Evolutionary conservation across 345 rosid genomes (phyloP).

Genomic region (Camelina laxa): DNA sequence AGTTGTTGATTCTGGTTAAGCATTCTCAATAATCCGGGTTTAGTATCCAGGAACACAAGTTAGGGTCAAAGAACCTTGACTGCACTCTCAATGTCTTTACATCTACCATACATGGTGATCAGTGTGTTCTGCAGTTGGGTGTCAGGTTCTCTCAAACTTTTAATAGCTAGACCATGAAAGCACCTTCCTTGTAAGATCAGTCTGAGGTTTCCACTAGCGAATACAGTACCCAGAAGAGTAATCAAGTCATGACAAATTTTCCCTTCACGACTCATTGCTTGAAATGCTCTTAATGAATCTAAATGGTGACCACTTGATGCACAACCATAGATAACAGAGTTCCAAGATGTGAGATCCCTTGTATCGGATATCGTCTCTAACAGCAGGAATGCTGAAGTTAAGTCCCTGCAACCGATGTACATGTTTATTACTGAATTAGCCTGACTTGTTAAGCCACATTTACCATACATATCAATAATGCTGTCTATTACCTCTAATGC

Average conservation of each 20-base stretch:
- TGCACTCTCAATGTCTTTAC: conserved; percentile 53
- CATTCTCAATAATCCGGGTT: too few species aligned
- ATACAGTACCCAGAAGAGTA: conserved; percentile 51
- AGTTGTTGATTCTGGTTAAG: too few species aligned
- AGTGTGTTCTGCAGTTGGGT: conserved; percentile 60
- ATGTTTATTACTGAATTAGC: conserved; percentile 54
- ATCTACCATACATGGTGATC: conserved; percentile 71
- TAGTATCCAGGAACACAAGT: conserved; percentile 64
- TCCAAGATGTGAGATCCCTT: conserved; percentile 56
- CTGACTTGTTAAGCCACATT: conserved; percentile 43
- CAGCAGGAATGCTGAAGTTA: conserved; percentile 44
- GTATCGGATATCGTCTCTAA: conserved; percentile 33
- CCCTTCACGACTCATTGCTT: conserved; percentile 48
- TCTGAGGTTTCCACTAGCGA: conserved; percentile 60
- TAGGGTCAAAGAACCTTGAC: conserved; percentile 47
- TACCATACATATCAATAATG: conserved; percentile 55
- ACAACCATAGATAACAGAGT: conserved; percentile 57
- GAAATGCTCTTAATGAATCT: conserved; percentile 54
- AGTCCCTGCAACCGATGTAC: conserved; percentile 51
- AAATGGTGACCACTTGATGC: conserved; percentile 38
- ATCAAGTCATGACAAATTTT: conserved; percentile 46
- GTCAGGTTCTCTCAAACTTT: conserved; percentile 48
- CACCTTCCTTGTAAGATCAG: conserved; percentile 48
- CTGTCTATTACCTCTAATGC: conserved; percentile 47
- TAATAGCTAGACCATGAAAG: conserved; percentile 58